Conservation (phyloP, 2,329 filamentous ascomycete genomes). For the Trichoderma asperellum region DNA sequence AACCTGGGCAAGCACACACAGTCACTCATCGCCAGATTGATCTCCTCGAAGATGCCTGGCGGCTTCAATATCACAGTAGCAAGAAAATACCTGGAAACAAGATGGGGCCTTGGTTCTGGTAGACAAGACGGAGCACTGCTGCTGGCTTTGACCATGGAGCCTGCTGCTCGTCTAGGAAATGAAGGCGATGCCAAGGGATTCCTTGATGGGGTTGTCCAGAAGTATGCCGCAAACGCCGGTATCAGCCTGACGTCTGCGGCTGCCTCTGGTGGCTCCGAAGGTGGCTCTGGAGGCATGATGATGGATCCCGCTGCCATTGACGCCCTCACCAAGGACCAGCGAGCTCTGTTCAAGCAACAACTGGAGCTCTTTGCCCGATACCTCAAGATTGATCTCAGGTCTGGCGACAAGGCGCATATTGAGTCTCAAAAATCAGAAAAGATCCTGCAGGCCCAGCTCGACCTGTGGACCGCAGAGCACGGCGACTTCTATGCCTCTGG, state of each 20-base stretch:
- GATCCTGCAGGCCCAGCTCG: slow-evolving; percentile 87
- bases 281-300: slow-evolving; percentile 87
- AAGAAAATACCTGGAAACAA: slow-evolving; percentile 90
- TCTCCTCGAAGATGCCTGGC: slow-evolving; percentile 99
- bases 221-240: slow-evolving; percentile 83
- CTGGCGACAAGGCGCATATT: slow-evolving; percentile 93
- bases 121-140: slow-evolving; percentile 90
- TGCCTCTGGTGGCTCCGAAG: slow-evolving; percentile 72
- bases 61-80: slow-evolving; percentile 98
- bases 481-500: slow-evolving; percentile 95
- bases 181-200: slow-evolving; percentile 91
- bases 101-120: slow-evolving; percentile 85
- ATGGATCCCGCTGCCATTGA: slow-evolving; percentile 98
- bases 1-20: slow-evolving; percentile 96
- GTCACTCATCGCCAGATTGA: slow-evolving; percentile 88
- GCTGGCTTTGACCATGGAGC: slow-evolving; percentile 90
- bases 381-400: slow-evolving; percentile 93
- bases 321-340: slow-evolving; percentile 95
- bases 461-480: slow-evolving; percentile 93
- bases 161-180: slow-evolving; percentile 81
- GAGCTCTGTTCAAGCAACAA: slow-evolving; percentile 96
- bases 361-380: slow-evolving; percentile 94
- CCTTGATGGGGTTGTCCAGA: slow-evolving; percentile 84
- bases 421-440: slow-evolving; percentile 83
- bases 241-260: slow-evolving; percentile 80